Conservation (phyloP, 2,329 filamentous ascomycete species). For the Diaporthe nobilis region DNA sequence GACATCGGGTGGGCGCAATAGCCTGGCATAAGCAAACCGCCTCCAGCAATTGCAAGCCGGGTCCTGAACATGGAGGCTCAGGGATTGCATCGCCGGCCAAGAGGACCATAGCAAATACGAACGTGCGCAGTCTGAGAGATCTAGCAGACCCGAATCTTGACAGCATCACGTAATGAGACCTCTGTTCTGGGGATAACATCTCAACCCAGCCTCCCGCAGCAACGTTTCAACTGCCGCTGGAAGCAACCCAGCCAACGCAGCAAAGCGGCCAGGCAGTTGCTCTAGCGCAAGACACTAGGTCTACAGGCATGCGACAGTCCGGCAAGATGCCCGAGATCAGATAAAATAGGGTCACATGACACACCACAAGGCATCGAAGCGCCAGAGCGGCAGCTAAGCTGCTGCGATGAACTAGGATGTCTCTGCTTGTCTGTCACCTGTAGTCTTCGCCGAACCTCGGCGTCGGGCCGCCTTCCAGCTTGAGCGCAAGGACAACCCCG, state of each 20-base stretch:
- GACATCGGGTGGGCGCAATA: not conserved
- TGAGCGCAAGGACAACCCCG: constrained; percentile 31
- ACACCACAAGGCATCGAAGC: not conserved
- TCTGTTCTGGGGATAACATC: not conserved
- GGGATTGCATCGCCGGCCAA: not conserved
- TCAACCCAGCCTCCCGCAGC: not conserved
- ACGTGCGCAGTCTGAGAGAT: not conserved
- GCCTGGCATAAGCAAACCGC: not conserved
- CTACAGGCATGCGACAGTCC: not conserved
- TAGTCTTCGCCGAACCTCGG: constrained; percentile 20
- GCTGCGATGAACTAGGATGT: not conserved
- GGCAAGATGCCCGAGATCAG: not conserved
- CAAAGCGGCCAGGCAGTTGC: not conserved
- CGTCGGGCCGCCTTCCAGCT: constrained; percentile 30
- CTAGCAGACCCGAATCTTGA: not conserved
- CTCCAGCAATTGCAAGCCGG: constrained; percentile 3
- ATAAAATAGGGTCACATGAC: constrained; percentile 13
- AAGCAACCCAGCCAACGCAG: constrained; percentile 5
- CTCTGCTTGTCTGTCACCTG: not conserved
- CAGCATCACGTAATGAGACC: not conserved
- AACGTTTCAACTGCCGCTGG: constrained; percentile 34
- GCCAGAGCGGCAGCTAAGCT: not conserved
- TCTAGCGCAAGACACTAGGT: constrained; percentile 7
- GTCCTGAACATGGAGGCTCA: not conserved
- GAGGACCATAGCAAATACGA: constrained; percentile 27